These are phyloP conservation scores for Sonneratia alba DNA, from an alignment of 345 rosid species.

Conservation along the genomic window DNA sequence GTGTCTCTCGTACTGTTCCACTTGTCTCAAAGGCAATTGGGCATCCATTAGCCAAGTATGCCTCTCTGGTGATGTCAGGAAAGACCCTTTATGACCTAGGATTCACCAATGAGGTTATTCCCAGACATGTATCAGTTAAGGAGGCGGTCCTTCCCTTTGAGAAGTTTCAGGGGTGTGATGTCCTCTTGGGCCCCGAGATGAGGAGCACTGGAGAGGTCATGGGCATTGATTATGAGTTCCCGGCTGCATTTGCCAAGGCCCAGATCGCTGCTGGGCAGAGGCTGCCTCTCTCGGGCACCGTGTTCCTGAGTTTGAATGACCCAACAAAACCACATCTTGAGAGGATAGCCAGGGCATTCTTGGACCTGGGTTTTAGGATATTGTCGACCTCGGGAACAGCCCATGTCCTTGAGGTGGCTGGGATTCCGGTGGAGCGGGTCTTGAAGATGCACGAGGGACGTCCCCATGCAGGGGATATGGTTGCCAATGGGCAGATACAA, in stretches of 20 bases:
- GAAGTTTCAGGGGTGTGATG: constrained; percentile 92
- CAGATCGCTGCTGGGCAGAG: constrained; percentile 92
- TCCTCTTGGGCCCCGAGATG: constrained; percentile 94
- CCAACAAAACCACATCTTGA: constrained; percentile 71
- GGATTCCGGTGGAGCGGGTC: constrained; percentile 63
- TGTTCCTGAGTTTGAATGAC: constrained; percentile 87
- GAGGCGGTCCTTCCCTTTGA: constrained; percentile 97
- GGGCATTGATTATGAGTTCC: constrained; percentile 67
- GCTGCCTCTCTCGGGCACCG: constrained; percentile 77
- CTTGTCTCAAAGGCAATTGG: constrained; percentile 96
- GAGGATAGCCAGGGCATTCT: constrained; percentile 65
- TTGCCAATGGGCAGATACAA: constrained; percentile 85
- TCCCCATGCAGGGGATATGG: constrained; percentile 93
- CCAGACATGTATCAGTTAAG: constrained; percentile 74
- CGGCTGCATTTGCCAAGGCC: constrained; percentile 85
- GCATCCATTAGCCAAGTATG: constrained; percentile 88
- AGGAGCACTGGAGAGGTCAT: constrained; percentile 93
- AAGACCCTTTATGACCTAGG: constrained; percentile 56
- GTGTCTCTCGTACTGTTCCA: constrained; percentile 94
- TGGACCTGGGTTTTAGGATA: constrained; percentile 63
- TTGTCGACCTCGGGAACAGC: constrained; percentile 91
- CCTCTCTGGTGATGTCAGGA: constrained; percentile 90
- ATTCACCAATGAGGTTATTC: constrained; percentile 75
- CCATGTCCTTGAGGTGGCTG: constrained; percentile 64
- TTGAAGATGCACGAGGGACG: constrained; percentile 92